These are phyloP conservation scores for Truncatella angustata DNA, from an alignment of 2,329 filamentous ascomycete species.

Conservation along the genomic window DNA sequence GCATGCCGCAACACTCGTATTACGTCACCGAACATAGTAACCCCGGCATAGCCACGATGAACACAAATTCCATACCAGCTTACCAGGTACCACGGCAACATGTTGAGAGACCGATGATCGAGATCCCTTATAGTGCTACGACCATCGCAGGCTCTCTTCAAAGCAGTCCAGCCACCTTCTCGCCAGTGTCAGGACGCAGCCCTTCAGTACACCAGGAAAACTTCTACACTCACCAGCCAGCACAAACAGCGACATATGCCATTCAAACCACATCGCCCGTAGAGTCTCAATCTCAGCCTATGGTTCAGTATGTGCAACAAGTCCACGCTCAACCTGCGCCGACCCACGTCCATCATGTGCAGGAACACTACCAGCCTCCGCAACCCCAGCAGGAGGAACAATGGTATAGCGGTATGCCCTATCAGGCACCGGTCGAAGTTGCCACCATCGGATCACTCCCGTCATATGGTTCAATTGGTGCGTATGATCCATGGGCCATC, in stretches of 20 bases:
- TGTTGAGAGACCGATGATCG: conserved; percentile 43
- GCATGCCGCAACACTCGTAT: conserved; percentile 44
- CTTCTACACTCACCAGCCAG: conserved; percentile 53
- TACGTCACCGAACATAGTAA: conserved; percentile 63
- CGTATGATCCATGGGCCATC: conserved; percentile 51
- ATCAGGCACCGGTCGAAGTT: conserved; percentile 57
- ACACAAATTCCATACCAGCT: conserved; percentile 47
- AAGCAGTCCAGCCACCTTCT: conserved; percentile 59
- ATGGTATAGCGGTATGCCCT: conserved; percentile 51
- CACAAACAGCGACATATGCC: conserved; percentile 15
- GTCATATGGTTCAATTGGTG: conserved; percentile 44
- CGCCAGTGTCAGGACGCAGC: conserved; percentile 52
- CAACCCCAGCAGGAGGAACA: conserved; percentile 44
- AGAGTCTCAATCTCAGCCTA: conserved; percentile 37
- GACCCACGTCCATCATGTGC: conserved; percentile 24
- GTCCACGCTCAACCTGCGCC: conserved; percentile 29
- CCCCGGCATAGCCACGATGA: conserved; percentile 61
- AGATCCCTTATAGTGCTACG: conserved; percentile 50
- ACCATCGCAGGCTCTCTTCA: conserved; percentile 50
- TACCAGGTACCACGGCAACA: conserved; percentile 53
- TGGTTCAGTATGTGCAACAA: conserved; percentile 43
- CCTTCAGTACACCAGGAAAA: conserved; percentile 48
- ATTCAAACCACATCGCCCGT: conserved; percentile 40
- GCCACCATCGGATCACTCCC: conserved; percentile 52
- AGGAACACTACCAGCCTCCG: conserved; percentile 36